Evolutionary conservation across 305 asterid species (phyloP), one percentile per base, ranked within the genome.

Genomic region (Fraxinus ornus): DNA sequence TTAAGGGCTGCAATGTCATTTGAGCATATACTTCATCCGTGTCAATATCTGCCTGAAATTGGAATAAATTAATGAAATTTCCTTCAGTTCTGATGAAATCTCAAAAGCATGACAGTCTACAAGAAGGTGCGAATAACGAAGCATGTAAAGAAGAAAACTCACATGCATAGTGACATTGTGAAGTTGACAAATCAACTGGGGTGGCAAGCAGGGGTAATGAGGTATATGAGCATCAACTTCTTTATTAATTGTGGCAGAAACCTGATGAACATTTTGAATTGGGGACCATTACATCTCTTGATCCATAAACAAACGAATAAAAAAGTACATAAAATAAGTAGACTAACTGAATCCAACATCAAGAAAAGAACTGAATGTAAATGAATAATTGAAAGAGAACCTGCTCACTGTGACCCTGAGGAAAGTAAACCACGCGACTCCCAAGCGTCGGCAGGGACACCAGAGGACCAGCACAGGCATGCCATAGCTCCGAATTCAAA

Each of bases 401-500:
- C 98, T 94, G 99, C 88, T 94, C 98, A 81, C 99, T 96, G 47
- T 96, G 98, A 81, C 99, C 99, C 91, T 95, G 99, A 84, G 99
- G 99, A 76, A 94, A 93, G 90, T 94, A 94, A 86, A 93, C 97
- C 89, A 90, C 96, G 3, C 95, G 94, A 75, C 92, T 89, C 49
- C 98, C 97, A 28, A 91, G 87, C 3, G 86, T 86, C 41, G 99
- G 99, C 83, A 96, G 87, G 7, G 97, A 96, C 85, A 96, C 99
- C 84, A 96, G 85, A 78, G 99, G 99, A 78, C 99, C 98, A 79
- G 98, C 99, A 88, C 99, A 96, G 22, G 99, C 99, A 90, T 96
- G 99, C 99, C 99, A 96, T 62, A 94, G 94, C 91, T 96, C 99
- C 12, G 99, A 92, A 88, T 96, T 94, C 91, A 93, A 91, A 81